phyloP scores from a whole-genome alignment of 192 early-diverging fungal species.

The Lobosporangium transversale region DNA sequence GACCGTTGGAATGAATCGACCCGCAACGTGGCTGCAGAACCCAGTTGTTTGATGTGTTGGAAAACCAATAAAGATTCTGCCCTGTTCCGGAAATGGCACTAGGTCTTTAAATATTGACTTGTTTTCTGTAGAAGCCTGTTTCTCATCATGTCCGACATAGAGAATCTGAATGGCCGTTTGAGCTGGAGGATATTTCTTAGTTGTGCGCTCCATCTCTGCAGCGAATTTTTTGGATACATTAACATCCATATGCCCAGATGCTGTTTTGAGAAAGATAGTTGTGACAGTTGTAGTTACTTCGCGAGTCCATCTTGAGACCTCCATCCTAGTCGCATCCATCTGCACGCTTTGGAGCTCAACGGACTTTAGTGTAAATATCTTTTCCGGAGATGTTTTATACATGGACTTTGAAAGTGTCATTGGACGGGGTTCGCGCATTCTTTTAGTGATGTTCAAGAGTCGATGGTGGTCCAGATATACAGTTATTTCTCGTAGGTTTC shows the following conservation, averaged over 20 bases:
- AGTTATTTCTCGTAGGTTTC: slow-evolving; percentile 70
- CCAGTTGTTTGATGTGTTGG: slow-evolving; percentile 94
- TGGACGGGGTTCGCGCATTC: slow-evolving; percentile 66
- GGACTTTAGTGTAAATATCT: slow-evolving; percentile 73
- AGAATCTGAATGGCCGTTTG: slow-evolving; percentile 75
- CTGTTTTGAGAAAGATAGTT: slow-evolving; percentile 77
- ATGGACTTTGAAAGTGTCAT: slow-evolving; percentile 64
- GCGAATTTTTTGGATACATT: slow-evolving; percentile 61
- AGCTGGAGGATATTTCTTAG: slow-evolving; percentile 85
- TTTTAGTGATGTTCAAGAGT: slow-evolving; percentile 73
- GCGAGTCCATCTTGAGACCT: slow-evolving; percentile 39
- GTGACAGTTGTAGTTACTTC: slow-evolving; percentile 29
- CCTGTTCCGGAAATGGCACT: slow-evolving; percentile 79
- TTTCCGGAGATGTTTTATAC: slow-evolving; percentile 70
- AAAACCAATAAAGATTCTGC: slow-evolving; percentile 89
- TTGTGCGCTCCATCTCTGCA: slow-evolving; percentile 85
- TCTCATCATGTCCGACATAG: slow-evolving; percentile 80
- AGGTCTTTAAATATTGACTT: slow-evolving; percentile 77
- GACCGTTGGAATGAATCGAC: slow-evolving; percentile 90
- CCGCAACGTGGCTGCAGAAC: slow-evolving; percentile 79
- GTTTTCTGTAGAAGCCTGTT: slow-evolving; percentile 71
- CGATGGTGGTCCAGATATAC: slow-evolving; percentile 71
- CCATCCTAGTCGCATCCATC: slow-evolving; percentile 60
- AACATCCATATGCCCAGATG: slow-evolving; percentile 68
- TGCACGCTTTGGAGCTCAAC: slow-evolving; percentile 69